Evolutionary conservation across 257 asterid species (phyloP).

Genomic region (Fraxinus anomala): DNA sequence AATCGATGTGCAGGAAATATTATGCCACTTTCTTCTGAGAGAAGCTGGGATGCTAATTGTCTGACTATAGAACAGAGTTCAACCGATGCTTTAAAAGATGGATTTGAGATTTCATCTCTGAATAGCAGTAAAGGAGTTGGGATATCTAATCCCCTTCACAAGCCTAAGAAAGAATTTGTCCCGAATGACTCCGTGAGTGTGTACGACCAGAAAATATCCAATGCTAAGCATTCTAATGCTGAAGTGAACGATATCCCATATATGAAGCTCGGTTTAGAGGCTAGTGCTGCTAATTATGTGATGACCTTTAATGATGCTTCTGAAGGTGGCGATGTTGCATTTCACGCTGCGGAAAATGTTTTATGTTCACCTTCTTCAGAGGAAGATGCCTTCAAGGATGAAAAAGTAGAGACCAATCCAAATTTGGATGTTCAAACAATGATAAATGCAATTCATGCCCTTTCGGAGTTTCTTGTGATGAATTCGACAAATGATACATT

Average conservation of each 20-base stretch:
- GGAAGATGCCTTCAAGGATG: constrained; percentile 51
- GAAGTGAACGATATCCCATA: constrained; percentile 33
- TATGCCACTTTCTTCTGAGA: constrained; percentile 25
- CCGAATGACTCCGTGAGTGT: constrained; percentile 32
- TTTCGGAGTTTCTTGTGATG: constrained; percentile 63
- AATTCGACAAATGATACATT: constrained; percentile 44
- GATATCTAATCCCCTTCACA: constrained; percentile 35
- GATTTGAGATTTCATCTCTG: constrained; percentile 28
- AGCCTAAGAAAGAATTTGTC: constrained; percentile 35
- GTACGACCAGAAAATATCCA: constrained; percentile 36
- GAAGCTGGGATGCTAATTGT: constrained; percentile 34
- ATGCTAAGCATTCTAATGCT: constrained; percentile 29
- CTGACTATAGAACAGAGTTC: constrained; percentile 35
- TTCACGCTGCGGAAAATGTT: constrained; percentile 82
- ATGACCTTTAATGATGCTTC: constrained; percentile 46
- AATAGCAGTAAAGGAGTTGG: constrained; percentile 38
- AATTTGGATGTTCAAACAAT: constrained; percentile 51
- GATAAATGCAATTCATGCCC: constrained; percentile 54
- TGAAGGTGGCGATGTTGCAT: constrained; percentile 69
- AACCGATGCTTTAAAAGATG: constrained; percentile 32
- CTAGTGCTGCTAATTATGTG: constrained; percentile 28
- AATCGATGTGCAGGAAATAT: constrained; percentile 34
- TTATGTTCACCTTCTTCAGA: constrained; percentile 70
- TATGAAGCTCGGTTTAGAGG: constrained; percentile 21
- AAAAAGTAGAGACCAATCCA: constrained; percentile 33